Evolutionary conservation across 768 basidiomycete genomes (phyloP).

Genomic region (Pulveroboletus sp.): DNA sequence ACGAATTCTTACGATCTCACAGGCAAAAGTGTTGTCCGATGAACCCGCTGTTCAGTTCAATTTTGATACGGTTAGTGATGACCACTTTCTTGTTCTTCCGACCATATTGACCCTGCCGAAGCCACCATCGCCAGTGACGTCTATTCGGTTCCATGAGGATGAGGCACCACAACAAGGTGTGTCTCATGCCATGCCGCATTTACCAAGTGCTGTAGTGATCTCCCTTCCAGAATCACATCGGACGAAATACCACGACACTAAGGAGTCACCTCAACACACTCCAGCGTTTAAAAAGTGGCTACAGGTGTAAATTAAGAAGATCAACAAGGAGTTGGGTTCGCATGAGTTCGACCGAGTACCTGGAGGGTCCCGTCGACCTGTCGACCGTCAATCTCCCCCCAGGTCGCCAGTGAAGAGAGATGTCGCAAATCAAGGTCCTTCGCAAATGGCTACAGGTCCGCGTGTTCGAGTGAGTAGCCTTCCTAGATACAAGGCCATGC

Average conservation of each 20-base stretch:
- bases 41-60: background rate
- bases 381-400: background rate
- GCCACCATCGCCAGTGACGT: background rate
- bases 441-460: too few species aligned
- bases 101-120: background rate
- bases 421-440: background rate
- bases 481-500: background rate
- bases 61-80: background rate
- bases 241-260: background rate
- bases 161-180: background rate
- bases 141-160: too few species aligned
- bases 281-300: background rate
- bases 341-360: background rate
- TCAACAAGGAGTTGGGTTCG: background rate
- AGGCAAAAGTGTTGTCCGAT: background rate
- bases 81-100: background rate
- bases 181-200: background rate
- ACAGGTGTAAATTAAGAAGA: background rate
- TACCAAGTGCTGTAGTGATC: too few species aligned
- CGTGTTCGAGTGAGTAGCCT: background rate
- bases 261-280: background rate
- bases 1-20: background rate
- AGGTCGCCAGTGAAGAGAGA: too few species aligned
- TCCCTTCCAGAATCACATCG: background rate
- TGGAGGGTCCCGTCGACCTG: background rate